Percentiles rank a stretch among this genome's conserved stretches.
Evolutionary conservation across 306 rosid species (phyloP).

Genomic region (Begonia fuchsioides): DNA sequence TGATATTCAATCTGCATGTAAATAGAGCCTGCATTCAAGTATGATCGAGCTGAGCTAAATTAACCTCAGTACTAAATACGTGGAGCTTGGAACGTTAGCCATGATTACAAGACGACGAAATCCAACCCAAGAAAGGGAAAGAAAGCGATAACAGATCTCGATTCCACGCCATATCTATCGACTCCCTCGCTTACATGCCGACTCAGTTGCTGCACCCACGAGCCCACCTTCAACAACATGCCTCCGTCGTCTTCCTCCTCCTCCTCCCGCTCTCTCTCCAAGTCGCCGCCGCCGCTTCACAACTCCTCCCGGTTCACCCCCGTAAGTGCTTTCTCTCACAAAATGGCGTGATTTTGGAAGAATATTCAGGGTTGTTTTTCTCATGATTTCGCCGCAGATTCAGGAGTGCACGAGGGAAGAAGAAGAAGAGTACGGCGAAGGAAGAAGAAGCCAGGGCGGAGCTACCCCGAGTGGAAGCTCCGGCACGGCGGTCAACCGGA

Average conservation of each 20-base stretch:
- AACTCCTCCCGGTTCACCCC: slow-evolving; percentile 25
- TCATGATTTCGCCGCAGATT: slow-evolving; percentile 37
- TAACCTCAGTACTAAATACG: too few species aligned
- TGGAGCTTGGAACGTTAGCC: neutral
- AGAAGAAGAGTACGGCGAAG: slow-evolving; percentile 14
- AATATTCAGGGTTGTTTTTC: neutral
- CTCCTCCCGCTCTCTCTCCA: slow-evolving; percentile 15
- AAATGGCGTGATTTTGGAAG: neutral
- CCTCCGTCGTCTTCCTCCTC: slow-evolving; percentile 17
- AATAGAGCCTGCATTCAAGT: too few species aligned
- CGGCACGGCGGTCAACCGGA: slow-evolving; percentile 20
- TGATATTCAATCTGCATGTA: too few species aligned
- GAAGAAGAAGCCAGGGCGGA: slow-evolving; percentile 28
- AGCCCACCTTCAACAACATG: neutral
- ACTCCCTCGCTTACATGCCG: neutral
- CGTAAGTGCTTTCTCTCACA: slow-evolving; percentile 11
- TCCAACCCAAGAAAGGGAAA: neutral
- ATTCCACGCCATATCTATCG: too few species aligned
- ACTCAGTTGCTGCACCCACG: too few species aligned
- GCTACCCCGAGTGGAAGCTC: slow-evolving; percentile 19
- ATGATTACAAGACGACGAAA: slow-evolving; percentile 19
- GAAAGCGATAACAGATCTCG: slow-evolving; percentile 1
- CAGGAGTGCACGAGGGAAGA: slow-evolving; percentile 35
- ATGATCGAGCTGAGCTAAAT: too few species aligned
- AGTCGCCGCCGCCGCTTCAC: slow-evolving; percentile 20